Conservation (phyloP, 2,329 filamentous ascomycete genomes). For the Sporothrix brunneoviolacea region DNA sequence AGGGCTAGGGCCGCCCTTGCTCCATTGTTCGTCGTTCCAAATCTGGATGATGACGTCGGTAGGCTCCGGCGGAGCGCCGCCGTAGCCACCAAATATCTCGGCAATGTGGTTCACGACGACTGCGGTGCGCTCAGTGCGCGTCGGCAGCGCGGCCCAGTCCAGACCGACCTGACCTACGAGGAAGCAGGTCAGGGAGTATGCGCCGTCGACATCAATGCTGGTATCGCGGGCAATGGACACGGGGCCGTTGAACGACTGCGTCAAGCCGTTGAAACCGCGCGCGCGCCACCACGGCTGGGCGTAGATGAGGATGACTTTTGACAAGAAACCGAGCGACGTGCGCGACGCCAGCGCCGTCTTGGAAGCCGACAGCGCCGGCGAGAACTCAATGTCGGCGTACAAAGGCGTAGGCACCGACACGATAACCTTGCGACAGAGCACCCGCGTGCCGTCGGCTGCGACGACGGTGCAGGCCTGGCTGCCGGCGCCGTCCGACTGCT, state of each 20-base stretch:
- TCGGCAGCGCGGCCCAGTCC: no score
- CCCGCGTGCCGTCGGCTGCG: constrained; percentile 3
- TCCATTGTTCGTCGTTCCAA: no score
- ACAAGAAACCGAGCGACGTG: constrained; percentile 42
- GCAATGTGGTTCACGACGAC: no score
- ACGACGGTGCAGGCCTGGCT: constrained; percentile 1
- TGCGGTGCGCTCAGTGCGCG: no score
- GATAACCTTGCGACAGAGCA: constrained; percentile 10
- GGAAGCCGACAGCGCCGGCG: constrained; percentile 32
- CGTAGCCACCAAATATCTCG: no score
- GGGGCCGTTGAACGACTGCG: constrained; percentile 12
- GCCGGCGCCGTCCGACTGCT: background rate
- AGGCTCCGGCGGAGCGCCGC: no score
- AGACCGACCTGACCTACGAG: no score
- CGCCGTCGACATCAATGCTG: constrained; percentile 19
- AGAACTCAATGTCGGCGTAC: constrained; percentile 34
- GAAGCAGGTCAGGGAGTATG: constrained; percentile 35
- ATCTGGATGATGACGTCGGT: no score
- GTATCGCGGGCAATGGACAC: constrained; percentile 11
- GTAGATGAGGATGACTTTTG: constrained; percentile 43
- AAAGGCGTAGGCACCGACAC: constrained; percentile 14
- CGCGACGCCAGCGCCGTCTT: constrained; percentile 22
- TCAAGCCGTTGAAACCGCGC: constrained; percentile 37
- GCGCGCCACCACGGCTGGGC: constrained; percentile 32
- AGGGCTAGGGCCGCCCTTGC: no score